Percentiles rank a stretch among this genome's conserved stretches.
Evolutionary conservation across 805 yeast species (phyloP).

Genomic region (Lachancea sp.): DNA sequence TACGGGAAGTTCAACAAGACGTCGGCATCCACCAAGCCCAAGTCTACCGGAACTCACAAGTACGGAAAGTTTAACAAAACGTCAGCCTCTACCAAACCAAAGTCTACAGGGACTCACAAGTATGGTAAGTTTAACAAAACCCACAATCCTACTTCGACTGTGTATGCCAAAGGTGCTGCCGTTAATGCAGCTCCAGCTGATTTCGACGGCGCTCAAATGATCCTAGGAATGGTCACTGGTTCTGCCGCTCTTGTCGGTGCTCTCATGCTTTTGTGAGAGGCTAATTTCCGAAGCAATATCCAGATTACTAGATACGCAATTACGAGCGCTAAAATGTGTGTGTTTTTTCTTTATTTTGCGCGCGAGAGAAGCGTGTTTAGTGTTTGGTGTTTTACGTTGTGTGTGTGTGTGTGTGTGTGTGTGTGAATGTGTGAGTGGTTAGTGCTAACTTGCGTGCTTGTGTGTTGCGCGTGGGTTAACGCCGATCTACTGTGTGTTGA

Average conservation of each 20-base stretch:
- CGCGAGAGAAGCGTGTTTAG: background rate
- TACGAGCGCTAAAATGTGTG: slow-evolving; percentile 1
- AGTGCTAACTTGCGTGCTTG: slow-evolving; percentile 5
- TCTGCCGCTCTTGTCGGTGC: slow-evolving; percentile 48
- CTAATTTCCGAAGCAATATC: background rate
- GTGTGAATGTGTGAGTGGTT: slow-evolving; percentile 11
- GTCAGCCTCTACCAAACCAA: slow-evolving; percentile 24
- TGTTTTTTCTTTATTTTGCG: background rate
- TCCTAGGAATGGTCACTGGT: slow-evolving; percentile 34
- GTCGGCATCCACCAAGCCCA: slow-evolving; percentile 26
- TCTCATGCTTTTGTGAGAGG: slow-evolving; percentile 38
- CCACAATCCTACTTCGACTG: slow-evolving; percentile 25
- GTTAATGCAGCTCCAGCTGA: slow-evolving; percentile 20
- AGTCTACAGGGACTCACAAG: slow-evolving; percentile 47
- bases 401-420: slow-evolving; percentile 11
- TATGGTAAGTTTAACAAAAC: slow-evolving; percentile 48
- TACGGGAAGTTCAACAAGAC: slow-evolving; percentile 50
- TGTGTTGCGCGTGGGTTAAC: slow-evolving; percentile 8
- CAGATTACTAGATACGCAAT: slow-evolving; percentile 1
- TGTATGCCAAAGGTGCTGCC: slow-evolving; percentile 19
- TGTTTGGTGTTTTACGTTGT: slow-evolving; percentile 1
- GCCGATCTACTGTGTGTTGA: slow-evolving; percentile 2
- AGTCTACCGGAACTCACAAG: slow-evolving; percentile 41
- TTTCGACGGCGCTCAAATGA: slow-evolving; percentile 18
- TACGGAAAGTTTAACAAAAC: slow-evolving; percentile 49